A percentile compares a stretch with the other conserved stretches of the same genome.
phyloP scores from a whole-genome alignment of 192 early-diverging fungal species.

The Backusella australiensis region DNA sequence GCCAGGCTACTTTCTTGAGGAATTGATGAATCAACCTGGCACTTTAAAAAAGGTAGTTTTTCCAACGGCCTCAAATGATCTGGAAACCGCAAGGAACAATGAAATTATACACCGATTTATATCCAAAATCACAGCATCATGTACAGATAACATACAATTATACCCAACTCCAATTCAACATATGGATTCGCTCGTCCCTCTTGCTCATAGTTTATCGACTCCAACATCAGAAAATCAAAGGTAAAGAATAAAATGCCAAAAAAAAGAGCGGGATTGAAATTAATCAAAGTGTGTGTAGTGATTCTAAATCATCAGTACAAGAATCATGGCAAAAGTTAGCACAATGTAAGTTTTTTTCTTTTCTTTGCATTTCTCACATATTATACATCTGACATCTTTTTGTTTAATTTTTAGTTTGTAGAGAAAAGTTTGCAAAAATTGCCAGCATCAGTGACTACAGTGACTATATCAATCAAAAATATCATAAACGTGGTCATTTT shows the following conservation, averaged over 20 bases:
- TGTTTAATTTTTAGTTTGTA: background rate
- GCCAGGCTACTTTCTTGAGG: conserved; percentile 8
- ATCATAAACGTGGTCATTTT: conserved; percentile 48
- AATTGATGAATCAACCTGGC: background rate
- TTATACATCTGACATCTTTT: background rate
- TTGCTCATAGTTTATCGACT: background rate
- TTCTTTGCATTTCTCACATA: background rate
- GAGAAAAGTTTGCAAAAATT: background rate
- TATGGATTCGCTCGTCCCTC: background rate
- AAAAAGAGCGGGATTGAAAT: background rate
- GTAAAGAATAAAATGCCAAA: background rate
- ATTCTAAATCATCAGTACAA: background rate
- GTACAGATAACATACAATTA: background rate
- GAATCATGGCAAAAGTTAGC: conserved; percentile 20
- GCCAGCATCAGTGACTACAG: conserved; percentile 15
- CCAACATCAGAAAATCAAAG: background rate
- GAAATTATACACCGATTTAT: conserved; percentile 7
- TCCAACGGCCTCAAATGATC: background rate
- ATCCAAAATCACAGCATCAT: conserved; percentile 5
- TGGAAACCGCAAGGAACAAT: background rate
- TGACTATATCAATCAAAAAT: background rate
- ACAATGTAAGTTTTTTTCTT: background rate
- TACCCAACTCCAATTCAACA: conserved; percentile 6
- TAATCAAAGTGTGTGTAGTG: background rate
- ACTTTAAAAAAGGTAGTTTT: conserved; percentile 22